Evolutionary conservation across 1,284 basidiomycete genomes (phyloP).

Genomic region (Trametes polyzona): DNA sequence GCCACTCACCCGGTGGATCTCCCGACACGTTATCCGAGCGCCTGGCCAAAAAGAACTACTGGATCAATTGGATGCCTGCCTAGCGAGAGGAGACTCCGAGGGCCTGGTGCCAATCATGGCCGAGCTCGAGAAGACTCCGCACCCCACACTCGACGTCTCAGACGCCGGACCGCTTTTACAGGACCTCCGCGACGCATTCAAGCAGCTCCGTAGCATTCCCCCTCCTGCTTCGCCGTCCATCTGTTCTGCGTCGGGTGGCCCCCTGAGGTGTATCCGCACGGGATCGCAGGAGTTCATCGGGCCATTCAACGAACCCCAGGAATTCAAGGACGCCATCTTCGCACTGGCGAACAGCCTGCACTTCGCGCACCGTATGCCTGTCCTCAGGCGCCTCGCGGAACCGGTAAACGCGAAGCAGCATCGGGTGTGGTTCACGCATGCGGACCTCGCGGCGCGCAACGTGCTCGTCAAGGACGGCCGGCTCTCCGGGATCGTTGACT

Average conservation of each 20-base stretch:
- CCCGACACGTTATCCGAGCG: not conserved
- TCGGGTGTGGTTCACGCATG: conserved; percentile 17
- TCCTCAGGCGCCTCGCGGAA: not conserved
- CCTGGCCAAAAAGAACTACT: not conserved
- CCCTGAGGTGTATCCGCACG: not conserved
- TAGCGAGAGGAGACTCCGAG: not conserved
- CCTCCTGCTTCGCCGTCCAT: not conserved
- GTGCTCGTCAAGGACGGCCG: conserved; percentile 25
- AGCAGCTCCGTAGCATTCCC: not conserved
- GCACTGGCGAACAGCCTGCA: not conserved
- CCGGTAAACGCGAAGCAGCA: conserved; percentile 5
- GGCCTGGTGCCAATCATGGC: not conserved
- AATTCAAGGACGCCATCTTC: conserved; percentile 5
- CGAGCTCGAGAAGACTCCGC: not conserved
- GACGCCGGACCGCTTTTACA: not conserved
- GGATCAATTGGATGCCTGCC: not conserved
- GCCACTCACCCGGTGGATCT: not conserved
- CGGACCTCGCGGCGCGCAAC: conserved; percentile 16
- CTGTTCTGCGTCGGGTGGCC: not conserved
- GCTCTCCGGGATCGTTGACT: conserved; percentile 26
- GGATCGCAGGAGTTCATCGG: not conserved
- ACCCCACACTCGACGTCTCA: not conserved
- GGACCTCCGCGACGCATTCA: conserved; percentile 6
- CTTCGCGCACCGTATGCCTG: not conserved
- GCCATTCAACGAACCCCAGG: conserved; percentile 1